phyloP scores from a whole-genome alignment of 2,329 filamentous ascomycete species.

The Scytalidium sp. region DNA sequence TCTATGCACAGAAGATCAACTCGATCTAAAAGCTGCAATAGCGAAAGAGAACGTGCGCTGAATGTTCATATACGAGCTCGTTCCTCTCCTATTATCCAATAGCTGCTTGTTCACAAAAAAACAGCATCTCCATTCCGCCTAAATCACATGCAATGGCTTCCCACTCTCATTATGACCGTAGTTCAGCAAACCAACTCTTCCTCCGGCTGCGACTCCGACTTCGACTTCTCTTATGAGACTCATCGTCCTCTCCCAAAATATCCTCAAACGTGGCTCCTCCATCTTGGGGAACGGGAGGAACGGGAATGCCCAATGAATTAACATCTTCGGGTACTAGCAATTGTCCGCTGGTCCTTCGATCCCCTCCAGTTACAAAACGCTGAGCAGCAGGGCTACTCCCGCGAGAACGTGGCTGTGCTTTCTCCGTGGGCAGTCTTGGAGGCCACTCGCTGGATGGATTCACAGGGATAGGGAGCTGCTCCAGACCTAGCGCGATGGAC shows the following conservation, averaged over 20 bases:
- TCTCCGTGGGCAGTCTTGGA: neutral
- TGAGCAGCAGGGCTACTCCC: neutral
- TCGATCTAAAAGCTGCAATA: no score
- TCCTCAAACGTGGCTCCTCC: neutral
- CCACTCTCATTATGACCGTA: neutral
- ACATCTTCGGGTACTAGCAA: no score
- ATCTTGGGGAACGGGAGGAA: neutral
- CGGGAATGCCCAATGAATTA: neutral
- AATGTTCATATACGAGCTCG: no score
- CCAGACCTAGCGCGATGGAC: conserved; percentile 25
- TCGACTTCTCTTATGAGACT: neutral
- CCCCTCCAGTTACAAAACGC: neutral
- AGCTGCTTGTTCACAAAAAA: no score
- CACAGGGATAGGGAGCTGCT: conserved; percentile 21
- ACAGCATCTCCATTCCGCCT: no score
- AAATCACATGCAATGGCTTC: no score
- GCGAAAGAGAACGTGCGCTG: no score
- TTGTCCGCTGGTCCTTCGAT: neutral
- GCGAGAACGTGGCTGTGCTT: neutral
- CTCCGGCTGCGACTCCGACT: neutral
- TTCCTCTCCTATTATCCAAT: no score
- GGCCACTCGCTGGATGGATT: neutral
- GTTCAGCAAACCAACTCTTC: neutral
- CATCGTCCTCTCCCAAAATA: neutral
- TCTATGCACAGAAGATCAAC: no score